phyloP scores from a whole-genome alignment of 1,139 yeast species.

The Yamadazyma aaseri region DNA sequence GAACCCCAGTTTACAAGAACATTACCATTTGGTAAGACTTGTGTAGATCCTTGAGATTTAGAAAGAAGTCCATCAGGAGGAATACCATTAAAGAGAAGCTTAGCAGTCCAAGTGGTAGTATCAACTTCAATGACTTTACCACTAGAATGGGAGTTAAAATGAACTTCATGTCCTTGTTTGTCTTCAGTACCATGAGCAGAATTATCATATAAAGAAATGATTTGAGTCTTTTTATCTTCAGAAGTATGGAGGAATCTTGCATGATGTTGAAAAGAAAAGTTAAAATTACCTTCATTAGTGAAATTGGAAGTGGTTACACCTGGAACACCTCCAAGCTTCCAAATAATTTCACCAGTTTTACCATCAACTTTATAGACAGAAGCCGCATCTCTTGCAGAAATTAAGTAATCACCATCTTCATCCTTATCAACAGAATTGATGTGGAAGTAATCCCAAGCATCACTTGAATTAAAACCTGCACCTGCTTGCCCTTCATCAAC shows the following conservation, averaged over 20 bases:
- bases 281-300: slow-evolving; percentile 18
- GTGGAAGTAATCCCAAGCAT: slow-evolving; percentile 44
- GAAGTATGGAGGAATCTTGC: slow-evolving; percentile 27
- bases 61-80: slow-evolving; percentile 26
- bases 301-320: slow-evolving; percentile 23
- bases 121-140: slow-evolving; percentile 36
- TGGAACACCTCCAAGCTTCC: slow-evolving; percentile 32
- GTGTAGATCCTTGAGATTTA: slow-evolving; percentile 39
- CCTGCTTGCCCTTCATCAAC: slow-evolving; percentile 30
- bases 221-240: slow-evolving; percentile 22
- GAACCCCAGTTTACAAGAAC: slow-evolving; percentile 42
- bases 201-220: slow-evolving; percentile 35
- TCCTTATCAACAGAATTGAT: slow-evolving; percentile 42
- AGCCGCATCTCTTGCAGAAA: slow-evolving; percentile 36
- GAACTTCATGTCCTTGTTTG: slow-evolving; percentile 23
- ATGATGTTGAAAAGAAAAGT: slow-evolving; percentile 38
- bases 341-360: slow-evolving; percentile 33
- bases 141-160: slow-evolving; percentile 24
- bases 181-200: slow-evolving; percentile 37
- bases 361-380: slow-evolving; percentile 36
- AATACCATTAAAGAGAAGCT: slow-evolving; percentile 23
- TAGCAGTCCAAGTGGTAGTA: slow-evolving; percentile 27
- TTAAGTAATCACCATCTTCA: slow-evolving; percentile 31
- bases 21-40: slow-evolving; percentile 33
- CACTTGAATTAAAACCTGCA: slow-evolving; percentile 30